Evolutionary conservation across 441 rosid genomes (phyloP).

Genomic region (Aquilaria agallochum): DNA sequence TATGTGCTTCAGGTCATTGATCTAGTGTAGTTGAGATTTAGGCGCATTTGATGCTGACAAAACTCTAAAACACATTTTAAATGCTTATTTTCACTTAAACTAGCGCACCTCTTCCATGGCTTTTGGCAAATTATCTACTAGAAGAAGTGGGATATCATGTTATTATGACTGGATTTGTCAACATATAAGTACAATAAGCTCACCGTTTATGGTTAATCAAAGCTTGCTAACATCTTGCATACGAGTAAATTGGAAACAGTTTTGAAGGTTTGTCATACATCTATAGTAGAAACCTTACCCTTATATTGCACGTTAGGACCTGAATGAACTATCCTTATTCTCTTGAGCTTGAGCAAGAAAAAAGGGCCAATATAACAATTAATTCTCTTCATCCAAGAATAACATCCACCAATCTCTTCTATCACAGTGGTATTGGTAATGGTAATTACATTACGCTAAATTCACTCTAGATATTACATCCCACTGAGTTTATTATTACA

Average conservation of each 20-base stretch:
- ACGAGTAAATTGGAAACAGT: slow-evolving; percentile 51
- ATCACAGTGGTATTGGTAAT: slow-evolving; percentile 22
- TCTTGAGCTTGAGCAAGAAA: slow-evolving; percentile 29
- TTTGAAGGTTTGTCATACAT: slow-evolving; percentile 33
- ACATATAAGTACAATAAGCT: slow-evolving; percentile 34
- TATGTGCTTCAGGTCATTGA: no score
- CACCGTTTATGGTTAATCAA: slow-evolving; percentile 53
- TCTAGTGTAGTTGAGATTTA: neutral
- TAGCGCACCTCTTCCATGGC: no score
- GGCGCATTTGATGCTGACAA: neutral
- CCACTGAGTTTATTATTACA: neutral
- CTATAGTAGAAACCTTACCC: neutral
- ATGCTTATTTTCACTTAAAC: neutral
- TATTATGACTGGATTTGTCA: slow-evolving; percentile 1
- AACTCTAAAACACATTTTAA: neutral
- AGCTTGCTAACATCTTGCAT: slow-evolving; percentile 66
- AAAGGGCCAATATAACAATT: slow-evolving; percentile 39
- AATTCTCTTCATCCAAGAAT: slow-evolving; percentile 62
- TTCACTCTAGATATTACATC: neutral
- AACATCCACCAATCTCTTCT: slow-evolving; percentile 50
- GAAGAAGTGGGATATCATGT: no score
- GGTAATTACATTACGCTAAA: slow-evolving; percentile 24
- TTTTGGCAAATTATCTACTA: no score
- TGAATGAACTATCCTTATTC: slow-evolving; percentile 4
- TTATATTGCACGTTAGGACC: neutral